Evolutionary conservation across 2,329 filamentous ascomycete genomes (phyloP), one percentile per base, ranked within the genome.

Genomic region (Blastomyces parvus): DNA sequence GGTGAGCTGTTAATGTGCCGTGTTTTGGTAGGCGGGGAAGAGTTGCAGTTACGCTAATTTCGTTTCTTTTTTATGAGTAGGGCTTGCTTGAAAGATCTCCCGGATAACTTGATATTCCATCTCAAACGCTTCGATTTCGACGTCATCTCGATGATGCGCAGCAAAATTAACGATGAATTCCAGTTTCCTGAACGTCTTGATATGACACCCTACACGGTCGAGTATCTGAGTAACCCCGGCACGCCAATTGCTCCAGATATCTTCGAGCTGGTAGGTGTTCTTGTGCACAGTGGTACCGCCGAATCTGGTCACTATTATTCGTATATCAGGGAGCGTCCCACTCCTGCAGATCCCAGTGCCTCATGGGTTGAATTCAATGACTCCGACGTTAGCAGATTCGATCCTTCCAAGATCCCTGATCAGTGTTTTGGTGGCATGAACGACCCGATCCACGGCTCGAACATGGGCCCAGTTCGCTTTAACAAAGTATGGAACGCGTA

Each of bases 291-390:
- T 17, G 94, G 94, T 19, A 96, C 89, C 2, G 91, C 93, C 14
- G 91, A 97, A 72, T 93, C 91, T 36, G 94, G 94, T 0, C 94
- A 99, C 74, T 99, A 99, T 77, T 97, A 97, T 76, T 97, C 93
- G 0, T 97, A 91, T 73, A 91, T 95, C 66, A 88, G 91, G 61
- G 89, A 96, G 73, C 84, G 91, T 22, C 86, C 90, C 19, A 76
- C 81, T 25, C 74, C 74, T 17, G 73, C 77, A 42, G 73, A 73
- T 4, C 78, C 78, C 13, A 77, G 70, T 62, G 76, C 75, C 61
- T 79, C 79, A 5, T 99, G 94, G 94, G 82, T 96, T 11, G 90
- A 96, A 71, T 97, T 97, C 76, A 97, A 99, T 69, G 94, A 99
- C 73, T 87, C 91, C n/a, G 81, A 84, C 59, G 92, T 96, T 30